Evolutionary conservation across 805 yeast species (phyloP), one percentile per base, ranked within the genome.

Genomic region (Yamadazyma philogaea): DNA sequence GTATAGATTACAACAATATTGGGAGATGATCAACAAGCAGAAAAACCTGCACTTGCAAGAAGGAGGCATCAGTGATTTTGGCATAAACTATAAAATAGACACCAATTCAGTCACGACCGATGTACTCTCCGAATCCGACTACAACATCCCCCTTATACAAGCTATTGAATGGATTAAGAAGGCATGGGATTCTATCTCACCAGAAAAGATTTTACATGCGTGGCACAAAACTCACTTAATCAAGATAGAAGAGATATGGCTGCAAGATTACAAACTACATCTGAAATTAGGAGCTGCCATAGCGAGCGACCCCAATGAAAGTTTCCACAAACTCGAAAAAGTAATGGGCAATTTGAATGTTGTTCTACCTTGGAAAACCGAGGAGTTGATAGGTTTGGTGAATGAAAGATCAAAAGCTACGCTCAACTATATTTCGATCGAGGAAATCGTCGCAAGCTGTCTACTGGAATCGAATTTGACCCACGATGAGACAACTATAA

Each of bases 401-500:
- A 69, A 69, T 47, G 75, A 69, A 49, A 45, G 72, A 30, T 64
- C 64, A 5, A 69, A 69, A 44, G 64, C 69, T 15, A 66, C 72
- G 1, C 52, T 69, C 11, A 66, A 69, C 33, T 81, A 79, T 50
- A 65, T 75, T 8, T 78, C 84, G 15, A 78, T 78, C 33, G 81
- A 74, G 40, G 86, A 81, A 51, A 70, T 81, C 34, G 77, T 81
- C 2, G 78, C 79, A 19, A 75, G 83, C 53, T 78, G 84, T 47
- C 69, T 78, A 10, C 76, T 74, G 53, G 81, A 78, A 42, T 39
- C 50, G 40, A 53, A 34, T 17, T 27, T 31, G 16, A 31, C 18
- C 6, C 47, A 40, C 8, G 40, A 42, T 10, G 12, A 24, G 2
- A 24, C 28, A 3, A 39, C 30, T 7, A 16, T 15, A 7, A 31